phyloP scores from a whole-genome alignment of 208 protist genomes.

The Acanthamoeba healyi region DNA sequence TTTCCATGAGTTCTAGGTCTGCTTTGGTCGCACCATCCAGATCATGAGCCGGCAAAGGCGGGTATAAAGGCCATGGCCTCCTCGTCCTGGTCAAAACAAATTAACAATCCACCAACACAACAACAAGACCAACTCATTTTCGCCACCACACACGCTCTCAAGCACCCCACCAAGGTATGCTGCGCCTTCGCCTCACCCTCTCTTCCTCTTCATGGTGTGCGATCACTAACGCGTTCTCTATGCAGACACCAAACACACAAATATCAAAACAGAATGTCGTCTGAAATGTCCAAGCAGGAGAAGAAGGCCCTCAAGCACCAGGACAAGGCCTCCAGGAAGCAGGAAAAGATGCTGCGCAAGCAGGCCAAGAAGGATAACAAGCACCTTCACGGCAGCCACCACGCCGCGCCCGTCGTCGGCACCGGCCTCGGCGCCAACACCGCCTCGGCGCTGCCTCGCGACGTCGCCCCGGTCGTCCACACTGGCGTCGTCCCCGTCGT shows the following conservation, averaged over 20 bases:
- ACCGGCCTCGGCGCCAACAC: neutral
- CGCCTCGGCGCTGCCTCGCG: neutral
- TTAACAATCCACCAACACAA: neutral
- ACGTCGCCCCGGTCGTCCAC: neutral
- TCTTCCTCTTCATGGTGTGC: neutral
- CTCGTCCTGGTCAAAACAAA: neutral
- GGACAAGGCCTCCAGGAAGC: neutral
- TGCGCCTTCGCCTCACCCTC: too few relatives aligned
- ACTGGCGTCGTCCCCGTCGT: neutral
- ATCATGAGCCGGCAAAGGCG: neutral
- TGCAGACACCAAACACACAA: too few relatives aligned
- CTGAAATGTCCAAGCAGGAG: neutral
- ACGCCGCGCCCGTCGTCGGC: neutral
- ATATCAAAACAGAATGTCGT: neutral
- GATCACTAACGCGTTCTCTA: too few relatives aligned
- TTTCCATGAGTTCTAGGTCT: neutral
- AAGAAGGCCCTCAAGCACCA: neutral
- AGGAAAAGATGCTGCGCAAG: constrained; percentile 14
- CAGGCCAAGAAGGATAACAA: neutral
- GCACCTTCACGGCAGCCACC: neutral
- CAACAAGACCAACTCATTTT: too few relatives aligned
- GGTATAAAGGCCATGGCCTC: neutral
- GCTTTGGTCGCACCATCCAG: neutral
- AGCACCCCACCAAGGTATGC: too few relatives aligned
- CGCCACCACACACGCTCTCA: neutral